Evolutionary conservation across 176 grass and related monocot species (phyloP), one percentile per base, ranked within the genome.

Genomic region (Carex kokanica): DNA sequence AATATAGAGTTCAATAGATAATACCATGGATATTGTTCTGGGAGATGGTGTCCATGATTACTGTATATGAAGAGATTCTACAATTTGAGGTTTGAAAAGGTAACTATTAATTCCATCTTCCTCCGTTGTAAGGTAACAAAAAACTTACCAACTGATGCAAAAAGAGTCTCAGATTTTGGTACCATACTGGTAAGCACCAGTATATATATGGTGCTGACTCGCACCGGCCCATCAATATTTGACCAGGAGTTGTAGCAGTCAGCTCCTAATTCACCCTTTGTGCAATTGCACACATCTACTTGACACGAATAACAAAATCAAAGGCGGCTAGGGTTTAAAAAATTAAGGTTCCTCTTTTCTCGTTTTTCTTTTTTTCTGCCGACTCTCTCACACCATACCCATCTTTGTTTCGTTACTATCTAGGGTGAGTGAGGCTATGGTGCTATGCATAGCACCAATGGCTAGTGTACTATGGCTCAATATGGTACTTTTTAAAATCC

Each of bases 121-220:
- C 18, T 40, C 34, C 36, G 6, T 36, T 80, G 61, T 9, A 27
- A 43, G 29, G 56, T 60, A 40, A 62, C 56, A 60, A 52, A 31
- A 60, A 61, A 80, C 71, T 75, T 54, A 75, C 55, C 78, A 61
- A 60, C 34, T 79, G 49, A 80, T 32, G 78, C 56, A 52, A 43
- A 60, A 80, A 13, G 31, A 60, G 78, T 80, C 36, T 82, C 34
- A 64, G 41, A 65, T 82, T 82, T 66, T 64, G 40, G 41, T 65
- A 82, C 79, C 36, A 82, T 82, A 82, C 79, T 31, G 79, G 79
- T 66, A 43, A 64, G 21, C 43, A 25, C 12, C 62, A 49, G 62
- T 65, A 82, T 11, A 11, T 49, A 65, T 15, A 64, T 43, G 57
- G 14, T 82, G 62, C 40, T 82, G 60, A 49, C 49, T 64, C 11